Evolutionary conservation across 2,329 filamentous ascomycete species (phyloP).

Genomic region (Zymoseptoria passerinii): DNA sequence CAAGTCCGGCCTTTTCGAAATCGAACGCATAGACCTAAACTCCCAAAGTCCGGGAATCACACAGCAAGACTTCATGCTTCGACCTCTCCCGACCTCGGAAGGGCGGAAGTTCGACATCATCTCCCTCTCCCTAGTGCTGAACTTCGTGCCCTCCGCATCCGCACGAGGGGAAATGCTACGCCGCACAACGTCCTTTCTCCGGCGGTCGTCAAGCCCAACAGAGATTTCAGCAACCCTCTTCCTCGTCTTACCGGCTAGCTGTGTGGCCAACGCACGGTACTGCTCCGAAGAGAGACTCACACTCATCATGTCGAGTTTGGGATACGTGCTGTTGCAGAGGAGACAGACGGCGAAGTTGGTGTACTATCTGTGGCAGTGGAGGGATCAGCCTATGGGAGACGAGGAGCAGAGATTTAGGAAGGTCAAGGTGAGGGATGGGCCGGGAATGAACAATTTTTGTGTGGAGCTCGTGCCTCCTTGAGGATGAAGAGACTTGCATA

Average conservation of each 20-base stretch:
- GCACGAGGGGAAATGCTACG: slow-evolving; percentile 78
- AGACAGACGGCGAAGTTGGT: slow-evolving; percentile 78
- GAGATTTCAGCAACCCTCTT: slow-evolving; percentile 49
- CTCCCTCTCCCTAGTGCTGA: slow-evolving; percentile 84
- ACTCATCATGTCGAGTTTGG: slow-evolving; percentile 67
- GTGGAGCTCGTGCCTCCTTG: slow-evolving; percentile 51
- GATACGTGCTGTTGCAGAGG: slow-evolving; percentile 56
- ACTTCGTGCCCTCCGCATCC: slow-evolving; percentile 75
- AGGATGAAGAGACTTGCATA: background rate
- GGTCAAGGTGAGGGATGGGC: slow-evolving; percentile 66
- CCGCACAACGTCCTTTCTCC: slow-evolving; percentile 64
- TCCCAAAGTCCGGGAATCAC: slow-evolving; percentile 73
- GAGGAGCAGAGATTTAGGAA: slow-evolving; percentile 51
- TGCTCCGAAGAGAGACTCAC: slow-evolving; percentile 62
- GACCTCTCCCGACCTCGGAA: slow-evolving; percentile 57
- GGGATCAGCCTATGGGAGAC: slow-evolving; percentile 18
- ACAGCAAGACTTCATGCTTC: slow-evolving; percentile 89
- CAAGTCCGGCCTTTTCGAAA: slow-evolving; percentile 58
- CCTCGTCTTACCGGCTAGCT: slow-evolving; percentile 80
- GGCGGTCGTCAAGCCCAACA: slow-evolving; percentile 10
- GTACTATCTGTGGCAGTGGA: slow-evolving; percentile 75
- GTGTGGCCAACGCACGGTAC: slow-evolving; percentile 84
- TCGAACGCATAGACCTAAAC: slow-evolving; percentile 82
- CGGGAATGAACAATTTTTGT: slow-evolving; percentile 80
- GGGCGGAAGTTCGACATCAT: slow-evolving; percentile 75